These are phyloP conservation scores for Aspergillus cejpii DNA, from an alignment of 2,329 filamentous ascomycete species.

Conservation along the genomic window DNA sequence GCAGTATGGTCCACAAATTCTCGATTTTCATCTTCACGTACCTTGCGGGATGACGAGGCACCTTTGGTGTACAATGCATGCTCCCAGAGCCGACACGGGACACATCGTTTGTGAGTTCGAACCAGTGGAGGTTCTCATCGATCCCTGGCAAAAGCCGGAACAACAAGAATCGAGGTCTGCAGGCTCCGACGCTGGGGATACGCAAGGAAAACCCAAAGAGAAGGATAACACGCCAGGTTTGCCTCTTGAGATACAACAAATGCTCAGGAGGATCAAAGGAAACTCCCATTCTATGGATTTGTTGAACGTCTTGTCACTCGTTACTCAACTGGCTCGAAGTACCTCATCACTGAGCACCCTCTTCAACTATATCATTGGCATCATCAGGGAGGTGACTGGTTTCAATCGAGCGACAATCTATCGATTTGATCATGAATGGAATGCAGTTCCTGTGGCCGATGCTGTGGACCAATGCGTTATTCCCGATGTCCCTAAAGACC, in stretches of 20 bases:
- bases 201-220: slow-evolving; percentile 63
- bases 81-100: slow-evolving; percentile 60
- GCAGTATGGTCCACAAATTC: slow-evolving; percentile 75
- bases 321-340: slow-evolving; percentile 67
- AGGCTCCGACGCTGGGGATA: slow-evolving; percentile 61
- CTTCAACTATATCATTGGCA: slow-evolving; percentile 72
- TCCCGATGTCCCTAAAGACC: slow-evolving; percentile 74
- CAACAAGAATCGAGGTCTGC: slow-evolving; percentile 12
- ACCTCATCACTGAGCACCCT: slow-evolving; percentile 65
- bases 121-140: slow-evolving; percentile 69
- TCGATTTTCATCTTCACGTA: slow-evolving; percentile 65
- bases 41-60: slow-evolving; percentile 55
- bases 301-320: slow-evolving; percentile 86
- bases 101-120: slow-evolving; percentile 85
- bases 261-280: slow-evolving; percentile 65
- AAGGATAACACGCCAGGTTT: slow-evolving; percentile 70
- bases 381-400: slow-evolving; percentile 81
- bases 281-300: slow-evolving; percentile 86
- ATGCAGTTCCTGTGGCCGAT: slow-evolving; percentile 84
- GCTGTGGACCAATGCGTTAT: slow-evolving; percentile 75
- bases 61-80: slow-evolving; percentile 82
- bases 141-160: slow-evolving; percentile 21
- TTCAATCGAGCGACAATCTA: slow-evolving; percentile 93
- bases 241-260: slow-evolving; percentile 68
- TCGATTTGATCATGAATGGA: slow-evolving; percentile 76